Conservation (phyloP, 345 rosid genomes). For the Cardamine occulta region DNA sequence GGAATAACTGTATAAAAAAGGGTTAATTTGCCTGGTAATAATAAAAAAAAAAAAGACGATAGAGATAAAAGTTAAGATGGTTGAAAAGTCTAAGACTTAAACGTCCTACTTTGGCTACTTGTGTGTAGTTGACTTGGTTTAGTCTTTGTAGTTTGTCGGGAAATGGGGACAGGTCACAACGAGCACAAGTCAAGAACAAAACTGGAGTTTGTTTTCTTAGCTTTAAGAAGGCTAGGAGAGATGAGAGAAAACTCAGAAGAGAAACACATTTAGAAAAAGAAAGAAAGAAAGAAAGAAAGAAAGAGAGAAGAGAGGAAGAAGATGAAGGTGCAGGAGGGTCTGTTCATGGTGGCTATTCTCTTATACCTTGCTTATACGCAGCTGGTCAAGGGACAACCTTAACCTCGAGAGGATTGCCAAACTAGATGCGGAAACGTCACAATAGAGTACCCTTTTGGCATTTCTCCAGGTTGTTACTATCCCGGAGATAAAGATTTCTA, state of each 20-base stretch:
- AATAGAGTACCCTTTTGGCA: constrained; percentile 50
- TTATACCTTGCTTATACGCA: not conserved
- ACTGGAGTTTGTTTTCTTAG: not conserved
- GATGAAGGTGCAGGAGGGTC: constrained; percentile 20
- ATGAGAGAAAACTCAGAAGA: too few species aligned
- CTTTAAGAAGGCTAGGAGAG: not conserved
- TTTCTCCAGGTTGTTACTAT: constrained; percentile 32
- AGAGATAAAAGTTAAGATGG: not conserved
- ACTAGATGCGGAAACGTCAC: constrained; percentile 32
- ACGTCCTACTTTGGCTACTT: not conserved
- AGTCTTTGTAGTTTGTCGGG: not conserved
- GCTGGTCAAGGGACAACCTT: constrained; percentile 14
- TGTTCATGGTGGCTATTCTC: not conserved
- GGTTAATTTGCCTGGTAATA: not conserved
- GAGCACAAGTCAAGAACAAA: not conserved
- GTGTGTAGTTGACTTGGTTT: not conserved
- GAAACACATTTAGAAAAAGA: not conserved
- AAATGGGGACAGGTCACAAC: not conserved
- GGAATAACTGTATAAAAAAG: not conserved
- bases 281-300: not conserved
- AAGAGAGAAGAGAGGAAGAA: not conserved
- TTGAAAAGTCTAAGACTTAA: not conserved
- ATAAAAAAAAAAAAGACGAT: not conserved
- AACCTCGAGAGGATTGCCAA: not conserved
- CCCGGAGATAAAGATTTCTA: not conserved